Evolutionary conservation across 2,329 filamentous ascomycete species (phyloP), one percentile per base, ranked within the genome.

Genomic region (Cercospora brassicicola): DNA sequence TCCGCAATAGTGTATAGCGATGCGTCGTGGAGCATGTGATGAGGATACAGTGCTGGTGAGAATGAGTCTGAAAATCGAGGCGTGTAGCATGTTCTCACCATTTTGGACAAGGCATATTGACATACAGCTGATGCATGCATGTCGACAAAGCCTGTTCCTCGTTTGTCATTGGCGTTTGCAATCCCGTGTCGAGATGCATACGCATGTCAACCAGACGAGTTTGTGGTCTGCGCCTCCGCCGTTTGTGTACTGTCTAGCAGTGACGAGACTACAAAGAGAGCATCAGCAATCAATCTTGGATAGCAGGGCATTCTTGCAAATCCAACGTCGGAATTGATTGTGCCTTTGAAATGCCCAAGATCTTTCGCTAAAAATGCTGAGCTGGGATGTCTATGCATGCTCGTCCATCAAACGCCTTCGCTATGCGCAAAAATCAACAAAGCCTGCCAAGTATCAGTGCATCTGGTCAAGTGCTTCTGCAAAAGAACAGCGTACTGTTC

Each of bases 341-440:
- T 28, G 48, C n/a, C 0, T 33, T 6, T 33, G 18, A 18, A 36
- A 18, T 20, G 55, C 55, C n/a, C 13, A 33, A 33, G 3, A 2
- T 31, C 18, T 36, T 31, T 18, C 26, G 8, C 5, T n/a, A 13
- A 20, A 18, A 20, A 23, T 33, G 31, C 39, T 61, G 48, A 51
- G 57, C 39, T 28, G 45, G 11, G 57, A 55, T 63, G 36, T 45
- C 39, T 57, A 33, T 66, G 30, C 8, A 26, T 42, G 28, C 28
- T 48, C 36, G 23, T n/a, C 20, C 8, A 4, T 10, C 31, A 28
- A 62, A 62, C 59, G 59, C 59, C 59, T 30, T 15, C 59, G 59
- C 59, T 48, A 62, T 62, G 33, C 59, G 39, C 59, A 62, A 48
- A 62, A 30, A 10, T 30, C 20, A 26, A 33, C 39, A 39, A 18